Evolutionary conservation across 768 basidiomycete species (phyloP), one percentile per base, ranked within the genome.

Genomic region (Macrolepiota fuliginosa): DNA sequence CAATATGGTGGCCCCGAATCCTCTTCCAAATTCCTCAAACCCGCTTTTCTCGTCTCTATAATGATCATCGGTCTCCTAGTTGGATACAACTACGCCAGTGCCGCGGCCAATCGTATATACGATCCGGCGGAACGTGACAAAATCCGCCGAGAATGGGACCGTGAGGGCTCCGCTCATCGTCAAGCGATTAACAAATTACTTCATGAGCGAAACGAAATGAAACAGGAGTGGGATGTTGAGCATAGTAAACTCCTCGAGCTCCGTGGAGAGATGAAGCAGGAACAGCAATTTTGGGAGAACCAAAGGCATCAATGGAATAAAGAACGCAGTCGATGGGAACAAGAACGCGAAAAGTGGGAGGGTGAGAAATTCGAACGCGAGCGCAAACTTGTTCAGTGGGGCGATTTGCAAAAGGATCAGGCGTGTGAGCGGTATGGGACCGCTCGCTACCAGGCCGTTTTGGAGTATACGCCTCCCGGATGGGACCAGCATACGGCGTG

Each of bases 401-500:
- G 58, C 15, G 13, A 37, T 5, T 19, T 60, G 4, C 24, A 36
- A 22, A 35, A 36, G 53, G 53, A 54, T 15, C 22, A 40, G 13
- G 60, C 54, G 27, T 61, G 54, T 19, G 15, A 46, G 13, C 13
- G n/a, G 0, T 55, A 60, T 54, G 58, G 58, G 15, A 32, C 11
- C 2, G 58, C 58, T 46, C 51, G 58, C 45, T 60, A 60, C 29
- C 39, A 45, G 2, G 51, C 58, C 9, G 25, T n/a, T n/a, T 45
- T 60, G 39, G 58, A 53, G 11, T 60, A 60, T 52, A 22, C 29
- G 35, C 58, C 58, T 1, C 39, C 50, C 32, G 36, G 36, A 15
- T 60, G 52, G 51, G 58, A 60, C 36, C 51, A 39, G 9, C 45
- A 54, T 15, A 32, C n/a, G 1, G 58, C 52, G 4, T 60, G 58